These are phyloP conservation scores for Wallacemonas rigidus DNA, from an alignment of 208 protist genomes.

Conservation along the genomic window DNA sequence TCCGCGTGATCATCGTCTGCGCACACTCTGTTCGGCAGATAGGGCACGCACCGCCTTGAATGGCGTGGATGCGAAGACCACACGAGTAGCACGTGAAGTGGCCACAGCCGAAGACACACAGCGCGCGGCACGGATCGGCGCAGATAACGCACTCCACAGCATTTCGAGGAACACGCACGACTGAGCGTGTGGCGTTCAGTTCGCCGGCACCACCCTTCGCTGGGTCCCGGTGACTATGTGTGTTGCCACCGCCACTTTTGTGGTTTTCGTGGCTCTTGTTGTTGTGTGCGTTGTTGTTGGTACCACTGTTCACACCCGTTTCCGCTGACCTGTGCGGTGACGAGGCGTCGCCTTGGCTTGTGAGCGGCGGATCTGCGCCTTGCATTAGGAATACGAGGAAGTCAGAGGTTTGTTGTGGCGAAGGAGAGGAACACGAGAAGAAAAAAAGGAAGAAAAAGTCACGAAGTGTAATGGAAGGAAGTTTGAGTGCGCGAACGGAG, in stretches of 20 bases:
- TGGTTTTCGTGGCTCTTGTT: conserved; percentile 18
- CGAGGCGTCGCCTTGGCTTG: background rate
- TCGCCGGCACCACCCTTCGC: background rate
- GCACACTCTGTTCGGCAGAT: conserved; percentile 60
- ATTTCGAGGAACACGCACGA: conserved; percentile 17
- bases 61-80: conserved; percentile 75
- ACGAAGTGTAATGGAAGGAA: no score
- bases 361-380: background rate
- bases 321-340: background rate
- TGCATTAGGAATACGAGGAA: background rate
- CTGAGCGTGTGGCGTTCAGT: background rate
- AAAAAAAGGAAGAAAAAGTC: conserved; percentile 13
- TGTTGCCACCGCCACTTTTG: background rate
- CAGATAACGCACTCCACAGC: conserved; percentile 86
- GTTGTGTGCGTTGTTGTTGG: conserved; percentile 3
- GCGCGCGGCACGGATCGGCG: conserved; percentile 55
- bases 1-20: conserved; percentile 54
- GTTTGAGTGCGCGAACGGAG: no score
- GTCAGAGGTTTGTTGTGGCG: no score
- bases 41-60: conserved; percentile 58
- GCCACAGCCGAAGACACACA: conserved; percentile 81
- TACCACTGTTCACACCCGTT: background rate
- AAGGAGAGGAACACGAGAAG: background rate
- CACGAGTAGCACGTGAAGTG: conserved; percentile 86
- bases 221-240: conserved; percentile 3